Conservation (phyloP, 345 rosid genomes). For the Geranium brycei region DNA sequence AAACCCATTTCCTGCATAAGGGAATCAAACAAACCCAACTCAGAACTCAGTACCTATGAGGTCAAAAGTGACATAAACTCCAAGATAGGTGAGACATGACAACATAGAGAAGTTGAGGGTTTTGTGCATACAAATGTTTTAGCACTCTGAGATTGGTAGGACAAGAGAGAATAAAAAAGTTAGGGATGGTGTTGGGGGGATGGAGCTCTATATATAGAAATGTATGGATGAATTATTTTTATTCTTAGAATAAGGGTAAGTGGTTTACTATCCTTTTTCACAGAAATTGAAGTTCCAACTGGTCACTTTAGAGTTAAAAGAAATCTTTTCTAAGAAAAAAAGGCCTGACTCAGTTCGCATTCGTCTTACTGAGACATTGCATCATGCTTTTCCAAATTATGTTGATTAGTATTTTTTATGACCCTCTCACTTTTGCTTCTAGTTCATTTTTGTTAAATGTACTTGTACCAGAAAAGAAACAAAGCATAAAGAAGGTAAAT, state of each 20-base stretch:
- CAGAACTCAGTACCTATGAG: not conserved
- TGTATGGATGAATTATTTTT: not conserved
- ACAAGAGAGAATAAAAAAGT: not conserved
- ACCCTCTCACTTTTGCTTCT: not conserved
- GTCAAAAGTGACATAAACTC: too few species aligned
- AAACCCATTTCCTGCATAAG: conserved; percentile 26
- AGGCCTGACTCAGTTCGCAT: too few species aligned
- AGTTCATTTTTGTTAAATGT: not conserved
- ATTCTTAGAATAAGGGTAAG: not conserved
- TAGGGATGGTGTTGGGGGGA: not conserved
- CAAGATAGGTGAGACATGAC: too few species aligned
- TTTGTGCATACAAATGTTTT: not conserved
- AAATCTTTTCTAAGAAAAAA: not conserved
- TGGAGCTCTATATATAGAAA: not conserved
- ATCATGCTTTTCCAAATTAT: not conserved
- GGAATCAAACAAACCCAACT: not conserved
- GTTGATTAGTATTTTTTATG: not conserved
- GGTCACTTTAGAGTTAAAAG: not conserved
- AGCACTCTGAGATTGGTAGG: not conserved
- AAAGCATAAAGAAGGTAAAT: not conserved
- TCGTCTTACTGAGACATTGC: not conserved
- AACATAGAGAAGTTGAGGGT: not conserved
- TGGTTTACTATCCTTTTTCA: not conserved
- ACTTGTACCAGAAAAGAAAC: not conserved
- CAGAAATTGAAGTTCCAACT: not conserved